phyloP scores from a whole-genome alignment of 257 asterid genomes.

The Thymus mandschuricus region DNA sequence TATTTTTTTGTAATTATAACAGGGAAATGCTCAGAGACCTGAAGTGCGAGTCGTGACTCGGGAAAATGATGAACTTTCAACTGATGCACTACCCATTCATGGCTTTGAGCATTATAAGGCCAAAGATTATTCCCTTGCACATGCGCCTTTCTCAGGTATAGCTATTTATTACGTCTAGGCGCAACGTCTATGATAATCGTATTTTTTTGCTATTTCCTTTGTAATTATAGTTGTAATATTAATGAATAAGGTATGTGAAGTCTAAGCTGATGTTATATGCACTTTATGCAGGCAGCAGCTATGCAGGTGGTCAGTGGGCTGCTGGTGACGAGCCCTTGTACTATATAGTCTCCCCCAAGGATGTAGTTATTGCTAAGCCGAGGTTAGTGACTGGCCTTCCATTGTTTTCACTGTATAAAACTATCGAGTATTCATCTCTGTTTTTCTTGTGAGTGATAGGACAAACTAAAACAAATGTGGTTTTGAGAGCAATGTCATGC shows the following conservation, averaged over 20 bases:
- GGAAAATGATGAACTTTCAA: conserved; percentile 92
- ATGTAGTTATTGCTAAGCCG: conserved; percentile 97
- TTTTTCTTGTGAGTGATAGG: conserved; percentile 22
- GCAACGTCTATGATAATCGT: conserved; percentile 14
- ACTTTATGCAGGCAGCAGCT: conserved; percentile 82
- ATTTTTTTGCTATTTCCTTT: conserved; percentile 19
- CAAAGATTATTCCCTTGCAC: conserved; percentile 93
- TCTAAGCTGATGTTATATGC: conserved; percentile 38
- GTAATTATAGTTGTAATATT: conserved; percentile 14
- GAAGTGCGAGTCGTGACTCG: conserved; percentile 95
- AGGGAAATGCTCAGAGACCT: conserved; percentile 99
- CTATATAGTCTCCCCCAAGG: conserved; percentile 96
- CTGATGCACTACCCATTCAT: conserved; percentile 94
- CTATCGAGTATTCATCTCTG: conserved; percentile 11
- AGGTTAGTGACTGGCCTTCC: conserved; percentile 59
- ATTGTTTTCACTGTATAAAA: conserved; percentile 27
- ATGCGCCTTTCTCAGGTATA: conserved; percentile 96
- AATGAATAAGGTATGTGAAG: conserved; percentile 21
- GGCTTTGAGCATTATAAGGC: conserved; percentile 99
- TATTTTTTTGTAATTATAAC: conserved; percentile 35
- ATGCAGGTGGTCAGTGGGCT: conserved; percentile 99
- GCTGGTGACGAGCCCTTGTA: conserved; percentile 97
- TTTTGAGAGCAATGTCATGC: conserved; percentile 8
- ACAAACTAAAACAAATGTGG: neutral
- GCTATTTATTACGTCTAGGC: conserved; percentile 28